Conservation (phyloP, 2,329 filamentous ascomycete species). For the Coniella vitis region DNA sequence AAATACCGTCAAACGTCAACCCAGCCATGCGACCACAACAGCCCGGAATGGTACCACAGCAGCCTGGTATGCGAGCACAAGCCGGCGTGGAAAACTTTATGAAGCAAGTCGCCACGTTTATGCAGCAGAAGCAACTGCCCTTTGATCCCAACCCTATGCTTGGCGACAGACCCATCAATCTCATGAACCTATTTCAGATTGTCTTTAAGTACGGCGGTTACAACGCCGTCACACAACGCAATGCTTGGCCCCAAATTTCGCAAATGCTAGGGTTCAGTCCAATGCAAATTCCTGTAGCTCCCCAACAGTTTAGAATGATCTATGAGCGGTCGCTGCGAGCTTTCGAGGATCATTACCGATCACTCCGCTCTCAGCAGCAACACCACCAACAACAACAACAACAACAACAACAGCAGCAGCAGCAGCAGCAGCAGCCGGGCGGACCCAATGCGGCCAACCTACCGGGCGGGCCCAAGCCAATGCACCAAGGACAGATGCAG, state of each 20-base stretch:
- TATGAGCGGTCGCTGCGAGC: constrained; percentile 70
- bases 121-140: constrained; percentile 64
- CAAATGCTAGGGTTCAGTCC: constrained; percentile 55
- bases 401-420: constrained; percentile 29
- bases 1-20: constrained; percentile 38
- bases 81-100: constrained; percentile 63
- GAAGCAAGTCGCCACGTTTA: constrained; percentile 70
- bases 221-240: constrained; percentile 60
- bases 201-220: constrained; percentile 75
- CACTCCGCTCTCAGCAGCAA: constrained; percentile 46
- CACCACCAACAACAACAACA: constrained; percentile 35
- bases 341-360: constrained; percentile 64
- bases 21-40: constrained; percentile 45
- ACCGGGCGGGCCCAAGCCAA: constrained; percentile 35
- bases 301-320: constrained; percentile 61
- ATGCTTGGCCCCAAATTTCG: constrained; percentile 69
- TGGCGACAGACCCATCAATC: constrained; percentile 64
- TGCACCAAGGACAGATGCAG: constrained; percentile 32
- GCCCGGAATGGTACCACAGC: constrained; percentile 21
- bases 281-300: constrained; percentile 58
- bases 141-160: constrained; percentile 70
- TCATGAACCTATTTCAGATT: constrained; percentile 70
- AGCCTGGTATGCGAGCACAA: constrained; percentile 22
- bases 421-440: constrained; percentile 26
- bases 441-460: constrained; percentile 24